These are phyloP conservation scores for Gossypium aridum DNA, from an alignment of 441 rosid genomes.

Conservation along the genomic window DNA sequence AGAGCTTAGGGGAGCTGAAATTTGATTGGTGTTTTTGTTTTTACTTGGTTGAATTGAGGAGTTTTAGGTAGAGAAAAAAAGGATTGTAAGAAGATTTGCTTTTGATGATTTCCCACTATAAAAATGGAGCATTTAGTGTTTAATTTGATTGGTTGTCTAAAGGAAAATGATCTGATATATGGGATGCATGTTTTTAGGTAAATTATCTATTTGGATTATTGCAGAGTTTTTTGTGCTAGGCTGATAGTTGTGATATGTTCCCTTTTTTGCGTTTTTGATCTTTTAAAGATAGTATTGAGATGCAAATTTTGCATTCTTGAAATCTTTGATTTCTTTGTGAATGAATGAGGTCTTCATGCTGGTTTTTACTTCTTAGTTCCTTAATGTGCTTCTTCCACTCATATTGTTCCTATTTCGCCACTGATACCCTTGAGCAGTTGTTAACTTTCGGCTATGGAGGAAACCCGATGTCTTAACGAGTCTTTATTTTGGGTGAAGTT, in stretches of 20 bases:
- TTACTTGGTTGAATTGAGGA: background rate
- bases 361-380: background rate
- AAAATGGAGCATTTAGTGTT: slow-evolving; percentile 8
- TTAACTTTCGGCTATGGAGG: background rate
- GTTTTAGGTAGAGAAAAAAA: background rate
- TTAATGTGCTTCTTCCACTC: background rate
- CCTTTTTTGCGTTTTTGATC: background rate
- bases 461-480: background rate
- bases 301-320: background rate
- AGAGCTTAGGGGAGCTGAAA: background rate
- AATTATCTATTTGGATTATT: background rate
- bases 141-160: background rate
- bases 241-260: background rate
- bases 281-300: background rate
- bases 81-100: background rate
- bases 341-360: background rate
- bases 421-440: background rate
- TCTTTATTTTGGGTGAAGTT: background rate
- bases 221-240: background rate
- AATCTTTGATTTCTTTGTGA: background rate
- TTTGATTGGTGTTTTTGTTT: background rate
- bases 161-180: background rate
- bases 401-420: background rate
- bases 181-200: background rate
- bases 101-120: background rate